Evolutionary conservation across 2,329 filamentous ascomycete species (phyloP).

Genomic region (Furcasterigmium sp.): DNA sequence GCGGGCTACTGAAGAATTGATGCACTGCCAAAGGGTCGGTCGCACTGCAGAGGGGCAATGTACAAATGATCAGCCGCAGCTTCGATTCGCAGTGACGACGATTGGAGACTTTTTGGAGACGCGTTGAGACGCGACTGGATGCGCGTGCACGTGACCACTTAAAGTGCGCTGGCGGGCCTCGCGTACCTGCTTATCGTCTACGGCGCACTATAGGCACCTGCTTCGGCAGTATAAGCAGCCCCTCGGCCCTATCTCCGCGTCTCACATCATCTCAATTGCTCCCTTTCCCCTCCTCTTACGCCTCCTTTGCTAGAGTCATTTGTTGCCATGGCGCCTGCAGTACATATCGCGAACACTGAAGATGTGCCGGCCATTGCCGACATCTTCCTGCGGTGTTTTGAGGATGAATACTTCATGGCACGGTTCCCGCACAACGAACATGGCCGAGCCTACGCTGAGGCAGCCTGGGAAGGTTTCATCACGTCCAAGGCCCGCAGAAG

Average conservation of each 20-base stretch:
- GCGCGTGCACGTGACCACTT: background rate
- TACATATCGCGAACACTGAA: conserved; percentile 4
- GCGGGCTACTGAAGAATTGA: background rate
- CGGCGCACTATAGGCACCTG: background rate
- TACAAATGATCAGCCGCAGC: no score
- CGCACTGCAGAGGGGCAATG: no score
- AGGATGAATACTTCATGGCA: conserved; percentile 7
- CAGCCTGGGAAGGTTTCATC: conserved; percentile 6
- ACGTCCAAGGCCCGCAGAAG: conserved; percentile 3
- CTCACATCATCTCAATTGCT: no score
- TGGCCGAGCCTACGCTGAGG: conserved; percentile 7
- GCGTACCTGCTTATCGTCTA: no score
- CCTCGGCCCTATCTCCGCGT: background rate
- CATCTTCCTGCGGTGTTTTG: conserved; percentile 10
- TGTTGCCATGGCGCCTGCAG: background rate
- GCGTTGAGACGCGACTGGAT: background rate
- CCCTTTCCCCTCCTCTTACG: no score
- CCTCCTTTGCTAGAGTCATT: no score
- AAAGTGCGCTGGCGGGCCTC: no score
- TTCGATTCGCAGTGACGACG: background rate
- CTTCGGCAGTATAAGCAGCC: background rate
- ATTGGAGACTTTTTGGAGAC: background rate
- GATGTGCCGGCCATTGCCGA: conserved; percentile 8
- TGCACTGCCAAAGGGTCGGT: no score
- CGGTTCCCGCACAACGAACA: conserved; percentile 8